phyloP scores from a whole-genome alignment of 2,329 filamentous ascomycete species.

The Ophiostoma australiae region DNA sequence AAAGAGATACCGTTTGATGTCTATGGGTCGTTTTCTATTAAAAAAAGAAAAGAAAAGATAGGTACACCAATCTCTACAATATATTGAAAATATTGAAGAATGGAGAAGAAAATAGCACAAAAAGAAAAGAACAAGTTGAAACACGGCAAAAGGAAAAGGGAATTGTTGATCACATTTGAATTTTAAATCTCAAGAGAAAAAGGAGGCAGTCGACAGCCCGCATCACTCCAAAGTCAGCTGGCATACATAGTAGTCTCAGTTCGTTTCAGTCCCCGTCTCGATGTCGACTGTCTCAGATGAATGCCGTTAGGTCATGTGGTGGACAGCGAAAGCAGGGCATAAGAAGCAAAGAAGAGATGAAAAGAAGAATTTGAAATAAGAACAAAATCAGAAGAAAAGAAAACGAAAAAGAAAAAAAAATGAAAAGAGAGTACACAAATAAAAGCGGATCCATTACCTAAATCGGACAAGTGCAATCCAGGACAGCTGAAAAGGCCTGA shows the following conservation, averaged over 20 bases:
- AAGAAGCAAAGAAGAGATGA: neutral
- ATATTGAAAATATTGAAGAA: neutral
- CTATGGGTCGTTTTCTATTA: too few species aligned
- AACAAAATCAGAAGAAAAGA: neutral
- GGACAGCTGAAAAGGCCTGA: conserved; percentile 3
- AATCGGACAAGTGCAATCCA: neutral
- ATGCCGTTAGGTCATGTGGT: conserved; percentile 1
- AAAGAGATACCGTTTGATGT: too few species aligned
- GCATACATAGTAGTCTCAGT: neutral
- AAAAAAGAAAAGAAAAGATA: too few species aligned
- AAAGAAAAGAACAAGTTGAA: conserved; percentile 1
- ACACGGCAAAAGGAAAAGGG: neutral
- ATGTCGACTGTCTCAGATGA: neutral
- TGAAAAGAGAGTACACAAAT: neutral
- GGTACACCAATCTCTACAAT: too few species aligned
- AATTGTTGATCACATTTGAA: neutral
- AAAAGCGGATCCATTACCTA: neutral
- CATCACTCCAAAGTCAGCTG: neutral
- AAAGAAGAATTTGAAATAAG: neutral
- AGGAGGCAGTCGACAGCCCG: neutral
- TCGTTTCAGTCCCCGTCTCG: neutral
- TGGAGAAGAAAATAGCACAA: neutral
- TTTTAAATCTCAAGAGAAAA: neutral
- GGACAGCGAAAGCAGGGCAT: neutral
- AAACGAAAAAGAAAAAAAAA: neutral